phyloP scores from a whole-genome alignment of 169 alveolate species.

The Cryptosporidium ubiquitum region DNA sequence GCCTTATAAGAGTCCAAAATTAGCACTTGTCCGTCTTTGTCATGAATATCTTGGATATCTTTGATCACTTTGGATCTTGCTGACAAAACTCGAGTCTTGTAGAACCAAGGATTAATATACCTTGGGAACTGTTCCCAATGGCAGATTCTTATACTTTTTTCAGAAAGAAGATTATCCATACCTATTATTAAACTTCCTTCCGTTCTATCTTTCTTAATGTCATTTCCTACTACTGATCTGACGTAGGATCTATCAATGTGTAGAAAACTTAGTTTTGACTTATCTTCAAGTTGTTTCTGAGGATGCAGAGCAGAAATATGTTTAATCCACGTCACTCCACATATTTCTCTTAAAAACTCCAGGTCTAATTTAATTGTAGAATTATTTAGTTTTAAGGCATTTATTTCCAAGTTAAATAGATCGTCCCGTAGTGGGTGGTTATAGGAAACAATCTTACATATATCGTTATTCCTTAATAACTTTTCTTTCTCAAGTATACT shows the following conservation, averaged over 20 bases:
- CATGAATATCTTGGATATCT: background rate
- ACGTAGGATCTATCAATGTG: slow-evolving; percentile 26
- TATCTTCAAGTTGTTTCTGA: background rate
- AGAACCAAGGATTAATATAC: slow-evolving; percentile 40
- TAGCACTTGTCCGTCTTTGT: background rate
- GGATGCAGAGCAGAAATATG: background rate
- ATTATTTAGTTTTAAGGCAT: background rate
- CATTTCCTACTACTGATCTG: background rate
- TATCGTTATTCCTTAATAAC: background rate
- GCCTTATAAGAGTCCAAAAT: slow-evolving; percentile 23
- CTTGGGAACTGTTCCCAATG: slow-evolving; percentile 71
- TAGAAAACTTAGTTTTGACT: background rate
- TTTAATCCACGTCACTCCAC: slow-evolving; percentile 1
- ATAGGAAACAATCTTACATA: background rate
- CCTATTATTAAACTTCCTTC: slow-evolving; percentile 18
- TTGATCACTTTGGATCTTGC: background rate
- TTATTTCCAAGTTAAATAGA: background rate
- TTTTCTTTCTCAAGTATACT: background rate
- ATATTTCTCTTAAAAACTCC: background rate
- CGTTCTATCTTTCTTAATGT: slow-evolving; percentile 15
- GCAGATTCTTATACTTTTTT: slow-evolving; percentile 9
- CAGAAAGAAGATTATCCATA: background rate
- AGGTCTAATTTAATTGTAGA: background rate
- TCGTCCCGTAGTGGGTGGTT: background rate
- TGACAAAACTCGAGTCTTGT: slow-evolving; percentile 8